Base-by-base conservation (phyloP, 768 basidiomycete species). In the Leucogyrophana mollusca region DNA sequence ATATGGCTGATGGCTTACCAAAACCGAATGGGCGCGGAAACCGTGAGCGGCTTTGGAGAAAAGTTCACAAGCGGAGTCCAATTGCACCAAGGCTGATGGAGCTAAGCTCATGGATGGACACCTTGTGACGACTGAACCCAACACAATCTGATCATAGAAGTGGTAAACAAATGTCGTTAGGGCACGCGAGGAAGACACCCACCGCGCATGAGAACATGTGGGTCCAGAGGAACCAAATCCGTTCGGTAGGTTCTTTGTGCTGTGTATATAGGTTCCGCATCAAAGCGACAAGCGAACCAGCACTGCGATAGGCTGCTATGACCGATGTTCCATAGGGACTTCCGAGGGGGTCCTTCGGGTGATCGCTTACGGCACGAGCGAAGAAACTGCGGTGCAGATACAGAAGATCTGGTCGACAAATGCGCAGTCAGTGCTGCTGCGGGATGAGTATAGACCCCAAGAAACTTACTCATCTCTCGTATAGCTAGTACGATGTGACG, bases 91-190 rank as follows among this genome's bases (percentile, higher is more conserved):
- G 4, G 85, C 86, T 18, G 85, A 87, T 14, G 84, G 82, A 17
- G 85, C 86, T 50, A 88, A 64, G 54, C 84, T 85, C 79, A 87
- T 85, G 14, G 86, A 87, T 9, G 86, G 85, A 63, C 85, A 87
- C 41, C 85, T 74, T 14, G 86, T 88, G 9, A 87, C 85, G 27
- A 88, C 85, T 17, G 85, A 84, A 27, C 85, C 85, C 38, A 88
- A 66, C 41, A 88, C 72, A 51, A 88, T 87, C 83, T 59, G 39
- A 34, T 22, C 32, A 47, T 51, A 40, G 21, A 18, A 27, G 13
- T 34, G 39, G 35, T 38, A 34, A 32, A 38, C 41, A 24, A 10
- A 8, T 22, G 16, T 25, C 21, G 51, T 65, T 37, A 62, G 55
- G 25, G 2, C 24, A 30, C 5, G 21, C n/a, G 37, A 39, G 30